Conservation (phyloP, 1,284 basidiomycete genomes). For the Phlebopus sp. region DNA sequence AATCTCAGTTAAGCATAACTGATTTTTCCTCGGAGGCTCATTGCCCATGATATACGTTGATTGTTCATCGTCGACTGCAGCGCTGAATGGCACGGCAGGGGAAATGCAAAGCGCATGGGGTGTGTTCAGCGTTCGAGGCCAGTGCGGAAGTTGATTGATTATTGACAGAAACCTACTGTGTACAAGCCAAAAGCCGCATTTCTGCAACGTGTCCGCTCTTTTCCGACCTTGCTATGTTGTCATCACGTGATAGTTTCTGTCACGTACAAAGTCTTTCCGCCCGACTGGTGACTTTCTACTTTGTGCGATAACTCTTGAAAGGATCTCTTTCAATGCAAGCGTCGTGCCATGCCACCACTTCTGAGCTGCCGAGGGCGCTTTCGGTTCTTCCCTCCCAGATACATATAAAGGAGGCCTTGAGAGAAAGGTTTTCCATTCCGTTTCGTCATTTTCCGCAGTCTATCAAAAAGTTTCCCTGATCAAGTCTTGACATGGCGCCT, state of each 20-base stretch:
- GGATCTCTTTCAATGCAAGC: conserved; percentile 13
- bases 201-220: conserved; percentile 31
- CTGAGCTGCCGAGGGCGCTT: background rate
- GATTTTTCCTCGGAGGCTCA: background rate
- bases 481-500: conserved; percentile 3
- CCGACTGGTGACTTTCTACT: conserved; percentile 13
- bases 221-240: conserved; percentile 36
- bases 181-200: conserved; percentile 4
- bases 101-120: background rate
- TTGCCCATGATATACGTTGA: background rate
- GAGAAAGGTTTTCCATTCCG: background rate
- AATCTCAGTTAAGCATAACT: background rate
- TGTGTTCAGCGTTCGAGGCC: background rate
- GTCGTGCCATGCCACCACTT: conserved; percentile 8
- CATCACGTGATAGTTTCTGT: conserved; percentile 26
- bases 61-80: background rate
- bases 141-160: background rate
- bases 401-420: conserved; percentile 18
- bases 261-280: background rate
- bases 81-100: too few species aligned
- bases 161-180: background rate
- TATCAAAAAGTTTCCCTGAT: conserved; percentile 1
- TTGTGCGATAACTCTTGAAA: conserved; percentile 21
- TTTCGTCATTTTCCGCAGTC: conserved; percentile 9
- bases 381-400: background rate